A percentile compares a stretch with the other conserved stretches of the same genome.
These are phyloP conservation scores for Ophiostoma ulmi DNA, from an alignment of 2,329 filamentous ascomycete species.

Conservation along the genomic window DNA sequence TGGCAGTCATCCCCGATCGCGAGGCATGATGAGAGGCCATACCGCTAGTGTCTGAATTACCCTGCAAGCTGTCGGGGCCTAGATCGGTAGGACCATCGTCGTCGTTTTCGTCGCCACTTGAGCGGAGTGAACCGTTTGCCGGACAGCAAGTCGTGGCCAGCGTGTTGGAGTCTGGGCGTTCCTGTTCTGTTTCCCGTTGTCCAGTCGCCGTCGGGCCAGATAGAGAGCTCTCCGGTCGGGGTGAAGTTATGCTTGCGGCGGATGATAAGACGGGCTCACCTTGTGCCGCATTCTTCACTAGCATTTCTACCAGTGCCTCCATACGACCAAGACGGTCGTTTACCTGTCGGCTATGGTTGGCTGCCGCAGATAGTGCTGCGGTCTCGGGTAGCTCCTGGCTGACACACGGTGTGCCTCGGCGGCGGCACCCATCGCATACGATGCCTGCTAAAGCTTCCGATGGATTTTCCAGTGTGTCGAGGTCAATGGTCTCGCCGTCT, in stretches of 20 bases:
- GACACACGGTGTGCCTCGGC: constrained; percentile 41
- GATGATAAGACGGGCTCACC: background rate
- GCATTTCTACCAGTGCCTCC: constrained; percentile 34
- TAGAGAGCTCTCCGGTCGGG: background rate
- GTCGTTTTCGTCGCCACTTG: background rate
- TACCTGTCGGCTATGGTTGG: constrained; percentile 25
- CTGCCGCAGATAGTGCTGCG: constrained; percentile 22
- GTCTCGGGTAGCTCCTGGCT: constrained; percentile 43
- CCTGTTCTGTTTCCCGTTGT: background rate
- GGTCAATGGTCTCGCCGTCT: constrained; percentile 13
- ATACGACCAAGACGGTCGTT: constrained; percentile 36
- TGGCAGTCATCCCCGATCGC: background rate
- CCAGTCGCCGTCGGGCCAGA: background rate
- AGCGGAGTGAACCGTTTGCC: too few species aligned
- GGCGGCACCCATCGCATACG: constrained; percentile 44
- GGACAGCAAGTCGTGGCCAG: background rate
- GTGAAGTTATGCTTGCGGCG: background rate
- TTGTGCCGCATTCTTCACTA: constrained; percentile 16
- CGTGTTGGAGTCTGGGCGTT: background rate
- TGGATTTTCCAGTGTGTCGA: constrained; percentile 11
- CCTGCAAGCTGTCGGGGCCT: background rate
- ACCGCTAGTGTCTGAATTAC: background rate
- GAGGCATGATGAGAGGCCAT: background rate
- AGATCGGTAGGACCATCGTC: background rate
- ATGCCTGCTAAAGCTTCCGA: constrained; percentile 28